A percentile compares a stretch with the other conserved stretches of the same genome.
phyloP scores from a whole-genome alignment of 2,329 filamentous ascomycete species.

The Colletotrichum zoysiae region DNA sequence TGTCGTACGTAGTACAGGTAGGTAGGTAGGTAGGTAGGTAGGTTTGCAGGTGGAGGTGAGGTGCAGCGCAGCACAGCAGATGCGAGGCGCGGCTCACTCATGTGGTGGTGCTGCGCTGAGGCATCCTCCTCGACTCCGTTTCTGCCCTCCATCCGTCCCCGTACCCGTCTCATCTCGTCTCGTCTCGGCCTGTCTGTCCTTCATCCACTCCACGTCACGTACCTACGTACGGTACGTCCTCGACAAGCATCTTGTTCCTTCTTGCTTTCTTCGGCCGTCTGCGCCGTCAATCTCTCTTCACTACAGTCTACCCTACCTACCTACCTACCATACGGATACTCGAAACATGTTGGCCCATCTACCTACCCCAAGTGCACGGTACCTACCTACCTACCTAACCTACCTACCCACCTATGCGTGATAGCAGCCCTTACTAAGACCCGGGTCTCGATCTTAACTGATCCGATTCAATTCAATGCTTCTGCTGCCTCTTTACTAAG shows the following conservation, averaged over 20 bases:
- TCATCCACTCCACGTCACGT: no score
- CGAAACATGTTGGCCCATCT: no score
- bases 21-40: no score
- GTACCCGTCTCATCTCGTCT: background rate
- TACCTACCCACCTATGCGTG: no score
- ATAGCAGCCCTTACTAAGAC: slow-evolving; percentile 2
- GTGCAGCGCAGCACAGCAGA: background rate
- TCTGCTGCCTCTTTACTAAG: slow-evolving; percentile 19
- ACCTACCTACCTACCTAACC: no score
- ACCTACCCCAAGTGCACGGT: background rate
- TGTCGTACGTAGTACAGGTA: no score
- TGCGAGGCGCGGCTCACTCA: background rate
- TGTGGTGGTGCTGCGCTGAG: slow-evolving; percentile 1
- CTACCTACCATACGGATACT: background rate
- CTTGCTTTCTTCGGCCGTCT: background rate
- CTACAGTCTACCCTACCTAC: no score
- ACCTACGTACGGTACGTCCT: no score
- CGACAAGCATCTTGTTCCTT: no score
- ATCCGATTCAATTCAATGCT: slow-evolving; percentile 21
- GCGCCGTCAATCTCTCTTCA: background rate
- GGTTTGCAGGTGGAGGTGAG: background rate
- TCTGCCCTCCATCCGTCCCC: background rate
- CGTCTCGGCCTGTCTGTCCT: background rate
- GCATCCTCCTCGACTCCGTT: slow-evolving; percentile 4
- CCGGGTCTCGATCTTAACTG: background rate